Base-by-base conservation (phyloP, 768 basidiomycete species). In the Serendipita indica region DNA sequence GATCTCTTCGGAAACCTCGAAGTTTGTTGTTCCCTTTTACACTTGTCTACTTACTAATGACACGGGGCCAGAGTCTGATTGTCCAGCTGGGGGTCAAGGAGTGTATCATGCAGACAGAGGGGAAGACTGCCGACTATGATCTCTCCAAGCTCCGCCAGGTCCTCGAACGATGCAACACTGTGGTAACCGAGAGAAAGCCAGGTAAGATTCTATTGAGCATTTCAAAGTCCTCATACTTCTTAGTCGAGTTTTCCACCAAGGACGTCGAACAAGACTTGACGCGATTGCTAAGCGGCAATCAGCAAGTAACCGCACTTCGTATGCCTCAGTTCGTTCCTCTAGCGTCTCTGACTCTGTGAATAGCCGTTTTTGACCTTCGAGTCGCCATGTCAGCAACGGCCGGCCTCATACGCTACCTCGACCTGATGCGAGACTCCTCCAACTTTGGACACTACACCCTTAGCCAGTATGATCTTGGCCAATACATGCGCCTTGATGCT, bases 1-100 rank as follows among this genome's bases (percentile, higher is more conserved):
- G 96, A 98, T 61, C 73, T 91, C 14, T 98, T 93, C 70, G 92
- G 90, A 0, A 99, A 98, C 65, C 83, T 86, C 2, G 94, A 99
- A 77, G 94, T 90, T 60, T 39, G 71, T 46, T 4, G 20, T 58
- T 13, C 16, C n/a, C 57, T 14, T 39, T 22, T 10, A 25, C 58
- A 20, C 49, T 33, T 20, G 22, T 33, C 12, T 27, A 58, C 12
- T 45, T 49, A 60, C 39, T 27, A 1, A 12, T 22, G 4, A 57
- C 57, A 16, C 13, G 57, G 12, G 32, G 14, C 5, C 22, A 97
- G 94, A 91, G 91, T 1, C 78, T 98, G 33, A 73, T 97, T 33
- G 98, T 98, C 60, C 96, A 99, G 68, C 79, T 98, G 1, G 92
- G 90, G 0, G 89, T 91, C n/a, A 98, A 98, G 68, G 96, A 99